These are phyloP conservation scores for Schwanniomyces etchellsii DNA, from an alignment of 1,139 yeast species.

Conservation along the genomic window DNA sequence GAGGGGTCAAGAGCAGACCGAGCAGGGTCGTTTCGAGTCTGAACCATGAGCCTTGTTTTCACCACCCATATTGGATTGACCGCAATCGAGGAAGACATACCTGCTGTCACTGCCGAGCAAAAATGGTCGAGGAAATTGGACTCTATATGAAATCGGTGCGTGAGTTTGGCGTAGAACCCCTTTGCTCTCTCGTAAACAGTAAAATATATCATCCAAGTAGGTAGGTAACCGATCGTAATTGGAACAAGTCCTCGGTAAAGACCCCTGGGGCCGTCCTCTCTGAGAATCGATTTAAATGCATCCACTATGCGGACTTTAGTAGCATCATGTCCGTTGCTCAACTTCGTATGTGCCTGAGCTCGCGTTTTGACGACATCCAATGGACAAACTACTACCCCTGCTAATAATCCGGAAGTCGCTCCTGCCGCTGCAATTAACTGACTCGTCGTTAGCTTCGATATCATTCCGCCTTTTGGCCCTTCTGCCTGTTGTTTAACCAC, in stretches of 20 bases:
- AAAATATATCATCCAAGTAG: conserved; percentile 97
- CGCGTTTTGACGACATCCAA: conserved; percentile 43
- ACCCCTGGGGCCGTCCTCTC: conserved; percentile 79
- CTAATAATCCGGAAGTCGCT: conserved; percentile 42
- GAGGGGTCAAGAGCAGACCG: neutral
- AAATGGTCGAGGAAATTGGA: conserved; percentile 60
- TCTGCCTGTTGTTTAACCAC: too few species aligned
- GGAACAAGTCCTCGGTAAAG: conserved; percentile 89
- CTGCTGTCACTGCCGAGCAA: conserved; percentile 83
- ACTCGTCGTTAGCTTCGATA: conserved; percentile 21
- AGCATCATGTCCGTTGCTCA: neutral
- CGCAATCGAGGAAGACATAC: conserved; percentile 75
- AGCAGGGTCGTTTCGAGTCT: conserved; percentile 29
- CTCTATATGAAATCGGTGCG: conserved; percentile 23
- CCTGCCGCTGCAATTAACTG: conserved; percentile 40
- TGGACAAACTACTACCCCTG: conserved; percentile 45
- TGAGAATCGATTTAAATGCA: conserved; percentile 57
- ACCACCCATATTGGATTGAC: conserved; percentile 98
- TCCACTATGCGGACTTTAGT: conserved; percentile 1
- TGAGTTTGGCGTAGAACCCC: conserved; percentile 24
- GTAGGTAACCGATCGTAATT: conserved; percentile 86
- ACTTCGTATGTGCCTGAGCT: conserved; percentile 39
- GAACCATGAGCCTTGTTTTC: conserved; percentile 89
- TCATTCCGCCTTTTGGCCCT: too few species aligned
- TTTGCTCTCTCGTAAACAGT: conserved; percentile 82